phyloP scores from a whole-genome alignment of 345 rosid genomes.

The Luvunga scandens region DNA sequence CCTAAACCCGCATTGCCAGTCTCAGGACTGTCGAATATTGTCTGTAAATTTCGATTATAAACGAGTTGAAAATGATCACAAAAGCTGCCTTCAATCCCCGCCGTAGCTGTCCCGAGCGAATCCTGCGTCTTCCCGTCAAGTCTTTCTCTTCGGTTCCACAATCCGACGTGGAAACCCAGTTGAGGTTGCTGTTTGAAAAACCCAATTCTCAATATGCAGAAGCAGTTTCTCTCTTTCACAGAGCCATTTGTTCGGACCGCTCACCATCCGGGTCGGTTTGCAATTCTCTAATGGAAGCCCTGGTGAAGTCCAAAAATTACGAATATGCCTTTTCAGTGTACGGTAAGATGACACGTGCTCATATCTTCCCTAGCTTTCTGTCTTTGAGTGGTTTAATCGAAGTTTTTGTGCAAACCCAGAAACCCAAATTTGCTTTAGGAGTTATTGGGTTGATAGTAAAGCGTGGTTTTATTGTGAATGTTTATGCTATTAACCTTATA shows the following conservation, averaged over 20 bases:
- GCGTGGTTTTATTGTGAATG: slow-evolving; percentile 50
- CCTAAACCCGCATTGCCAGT: too few relatives aligned
- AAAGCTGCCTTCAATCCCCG: background rate
- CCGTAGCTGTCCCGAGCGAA: background rate
- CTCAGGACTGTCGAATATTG: too few relatives aligned
- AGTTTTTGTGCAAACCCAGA: slow-evolving; percentile 40
- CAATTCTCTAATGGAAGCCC: slow-evolving; percentile 40
- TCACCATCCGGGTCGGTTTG: slow-evolving; percentile 35
- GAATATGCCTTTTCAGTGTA: slow-evolving; percentile 49
- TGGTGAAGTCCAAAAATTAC: slow-evolving; percentile 52
- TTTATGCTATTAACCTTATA: slow-evolving; percentile 42
- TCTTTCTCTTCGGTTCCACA: slow-evolving; percentile 27
- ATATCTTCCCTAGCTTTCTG: slow-evolving; percentile 33
- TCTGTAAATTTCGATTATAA: background rate
- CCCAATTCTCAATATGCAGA: slow-evolving; percentile 30
- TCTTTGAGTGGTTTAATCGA: slow-evolving; percentile 56
- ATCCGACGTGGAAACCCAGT: slow-evolving; percentile 32
- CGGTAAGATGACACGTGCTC: slow-evolving; percentile 33
- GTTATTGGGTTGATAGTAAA: slow-evolving; percentile 50
- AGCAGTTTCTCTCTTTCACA: slow-evolving; percentile 45
- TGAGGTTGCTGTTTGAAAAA: slow-evolving; percentile 35
- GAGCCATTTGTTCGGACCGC: slow-evolving; percentile 32
- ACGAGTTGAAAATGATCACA: background rate
- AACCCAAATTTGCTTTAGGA: slow-evolving; percentile 36
- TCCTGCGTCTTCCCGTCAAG: slow-evolving; percentile 7